phyloP scores from a whole-genome alignment of 2,329 filamentous ascomycete species.

The Alternaria sp. region DNA sequence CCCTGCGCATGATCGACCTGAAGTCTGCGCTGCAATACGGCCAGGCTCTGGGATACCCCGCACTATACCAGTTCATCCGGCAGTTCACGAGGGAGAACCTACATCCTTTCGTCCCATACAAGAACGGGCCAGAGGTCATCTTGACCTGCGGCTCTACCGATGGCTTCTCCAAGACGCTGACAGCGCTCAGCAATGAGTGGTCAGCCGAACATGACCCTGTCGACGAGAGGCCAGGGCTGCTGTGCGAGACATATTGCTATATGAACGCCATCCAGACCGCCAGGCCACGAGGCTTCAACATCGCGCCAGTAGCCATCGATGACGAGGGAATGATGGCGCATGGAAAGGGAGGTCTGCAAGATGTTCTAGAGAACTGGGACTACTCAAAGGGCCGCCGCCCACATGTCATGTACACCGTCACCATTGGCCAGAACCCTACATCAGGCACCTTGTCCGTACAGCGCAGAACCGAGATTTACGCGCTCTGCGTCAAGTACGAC shows the following conservation, averaged over 20 bases:
- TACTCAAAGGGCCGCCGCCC: constrained; percentile 73
- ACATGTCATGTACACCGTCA: constrained; percentile 88
- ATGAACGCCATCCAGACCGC: constrained; percentile 75
- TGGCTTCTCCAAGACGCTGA: constrained; percentile 78
- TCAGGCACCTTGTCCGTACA: constrained; percentile 75
- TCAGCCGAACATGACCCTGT: constrained; percentile 70
- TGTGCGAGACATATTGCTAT: constrained; percentile 83
- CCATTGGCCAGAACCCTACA: constrained; percentile 90
- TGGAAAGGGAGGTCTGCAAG: constrained; percentile 75
- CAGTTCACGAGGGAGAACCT: constrained; percentile 78
- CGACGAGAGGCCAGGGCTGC: constrained; percentile 73
- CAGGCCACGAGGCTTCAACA: constrained; percentile 71
- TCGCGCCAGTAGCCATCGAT: constrained; percentile 78
- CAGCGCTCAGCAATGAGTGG: constrained; percentile 80
- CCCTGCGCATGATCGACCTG: constrained; percentile 76
- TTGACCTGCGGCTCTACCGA: constrained; percentile 85
- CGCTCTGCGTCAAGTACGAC: constrained; percentile 81
- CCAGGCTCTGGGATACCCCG: constrained; percentile 79
- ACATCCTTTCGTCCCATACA: constrained; percentile 82
- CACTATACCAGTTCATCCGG: constrained; percentile 77
- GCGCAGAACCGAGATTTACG: constrained; percentile 80
- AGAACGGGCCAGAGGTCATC: constrained; percentile 75
- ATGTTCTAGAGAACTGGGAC: constrained; percentile 86
- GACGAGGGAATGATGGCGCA: constrained; percentile 77
- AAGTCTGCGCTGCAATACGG: constrained; percentile 87